Conservation (phyloP, 306 rosid species). For the Prunus mira region DNA sequence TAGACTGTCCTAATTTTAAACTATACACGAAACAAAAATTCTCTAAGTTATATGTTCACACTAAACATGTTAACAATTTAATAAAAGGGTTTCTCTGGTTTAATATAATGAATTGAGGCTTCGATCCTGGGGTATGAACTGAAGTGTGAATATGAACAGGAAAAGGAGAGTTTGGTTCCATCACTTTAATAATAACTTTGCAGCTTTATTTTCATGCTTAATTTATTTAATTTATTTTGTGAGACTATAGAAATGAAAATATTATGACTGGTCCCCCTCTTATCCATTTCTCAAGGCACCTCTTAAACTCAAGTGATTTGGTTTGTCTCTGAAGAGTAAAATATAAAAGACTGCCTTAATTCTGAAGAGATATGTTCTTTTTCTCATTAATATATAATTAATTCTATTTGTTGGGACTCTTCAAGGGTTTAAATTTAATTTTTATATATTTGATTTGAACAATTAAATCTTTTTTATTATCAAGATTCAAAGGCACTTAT, state of each 20-base stretch:
- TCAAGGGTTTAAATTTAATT: slow-evolving; percentile 19
- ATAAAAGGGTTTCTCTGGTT: too few species aligned
- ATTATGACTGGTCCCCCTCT: slow-evolving; percentile 39
- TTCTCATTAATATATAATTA: too few species aligned
- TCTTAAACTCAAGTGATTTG: not conserved
- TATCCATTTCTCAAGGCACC: slow-evolving; percentile 9
- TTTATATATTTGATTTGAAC: not conserved
- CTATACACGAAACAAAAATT: too few species aligned
- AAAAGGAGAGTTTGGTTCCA: slow-evolving; percentile 12
- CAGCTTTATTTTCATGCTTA: slow-evolving; percentile 50
- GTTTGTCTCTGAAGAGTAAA: not conserved
- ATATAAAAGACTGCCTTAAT: slow-evolving; percentile 1
- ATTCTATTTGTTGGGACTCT: slow-evolving; percentile 11
- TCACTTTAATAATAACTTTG: slow-evolving; percentile 40
- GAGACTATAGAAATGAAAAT: not conserved
- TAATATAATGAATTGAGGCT: too few species aligned
- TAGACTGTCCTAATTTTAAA: too few species aligned
- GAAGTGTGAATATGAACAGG: not conserved
- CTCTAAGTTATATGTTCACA: too few species aligned
- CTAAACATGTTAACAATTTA: too few species aligned
- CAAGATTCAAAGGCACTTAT: slow-evolving; percentile 35
- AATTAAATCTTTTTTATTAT: not conserved
- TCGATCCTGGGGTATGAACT: too few species aligned
- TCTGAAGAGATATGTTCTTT: not conserved
- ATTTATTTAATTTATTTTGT: not conserved